Evolutionary conservation across 2,329 filamentous ascomycete genomes (phyloP), one percentile per base, ranked within the genome.

Genomic region (Endothia cerciana): DNA sequence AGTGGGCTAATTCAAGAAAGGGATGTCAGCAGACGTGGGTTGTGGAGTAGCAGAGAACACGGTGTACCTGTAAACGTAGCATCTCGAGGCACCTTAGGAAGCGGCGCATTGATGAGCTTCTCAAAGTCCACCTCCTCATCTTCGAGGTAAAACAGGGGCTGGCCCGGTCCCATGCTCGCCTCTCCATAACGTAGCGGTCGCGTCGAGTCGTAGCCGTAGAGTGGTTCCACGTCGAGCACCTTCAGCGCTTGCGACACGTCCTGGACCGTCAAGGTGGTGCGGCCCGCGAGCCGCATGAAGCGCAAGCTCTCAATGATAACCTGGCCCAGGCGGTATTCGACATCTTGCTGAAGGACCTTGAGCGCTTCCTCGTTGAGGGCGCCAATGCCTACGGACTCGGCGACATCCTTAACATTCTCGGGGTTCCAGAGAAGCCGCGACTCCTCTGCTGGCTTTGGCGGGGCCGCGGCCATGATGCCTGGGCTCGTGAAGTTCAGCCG

Each of bases 111-210:
- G 76, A 99, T 97, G 71, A 99, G 83, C 82, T 98, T 98, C 81
- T 99, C 95, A 75, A 99, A 98, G 78, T 99, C 95, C 63, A 98
- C 90, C 81, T 99, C 95, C 75, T 99, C 95, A 76, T 99, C 95
- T 75, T 99, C 95, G 45, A 99, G 91, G 76, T 99, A 99, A 79
- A 94, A 99, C 28, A 99, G 82, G 62, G 94, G 93, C 78, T 99
- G 95, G 11, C 94, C 94, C 17, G 94, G 93, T 0, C 95, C 95
- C 68, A 99, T 82, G 65, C 92, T 96, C 3, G 95, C 95, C 78
- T 99, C 95, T 61, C 95, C 95, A 74, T 96, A 99, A 63, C 91
- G 87, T 72, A 99, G 81, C 33, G 94, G 92, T 61, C 94, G 85
- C 51, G 92, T 95, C 41, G 93, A 94, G 75, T 98, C 94, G 79